phyloP scores from a whole-genome alignment of 441 rosid genomes.

The Erodium texanum region DNA sequence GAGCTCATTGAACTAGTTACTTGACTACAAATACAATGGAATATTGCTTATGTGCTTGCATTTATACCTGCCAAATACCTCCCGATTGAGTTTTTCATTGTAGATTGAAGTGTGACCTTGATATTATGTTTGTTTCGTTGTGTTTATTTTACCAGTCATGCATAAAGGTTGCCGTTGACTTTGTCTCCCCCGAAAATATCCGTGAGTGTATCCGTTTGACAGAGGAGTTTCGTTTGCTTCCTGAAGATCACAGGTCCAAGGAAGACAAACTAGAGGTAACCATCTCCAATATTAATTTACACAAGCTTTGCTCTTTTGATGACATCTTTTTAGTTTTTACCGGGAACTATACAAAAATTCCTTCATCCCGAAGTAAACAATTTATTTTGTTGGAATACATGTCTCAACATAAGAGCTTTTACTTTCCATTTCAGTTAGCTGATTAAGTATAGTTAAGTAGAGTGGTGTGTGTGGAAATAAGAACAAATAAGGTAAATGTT shows the following conservation, averaged over 20 bases:
- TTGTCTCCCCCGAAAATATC: conserved; percentile 84
- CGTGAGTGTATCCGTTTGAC: conserved; percentile 64
- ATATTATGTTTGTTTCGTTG: conserved; percentile 3
- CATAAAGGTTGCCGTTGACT: conserved; percentile 84
- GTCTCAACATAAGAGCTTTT: too few species aligned
- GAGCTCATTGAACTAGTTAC: neutral
- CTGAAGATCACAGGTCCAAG: conserved; percentile 58
- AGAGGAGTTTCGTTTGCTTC: conserved; percentile 75
- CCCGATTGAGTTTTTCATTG: neutral
- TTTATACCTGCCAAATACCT: neutral
- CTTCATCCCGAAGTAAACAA: too few species aligned
- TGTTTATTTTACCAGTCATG: conserved; percentile 45
- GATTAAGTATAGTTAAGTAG: too few species aligned
- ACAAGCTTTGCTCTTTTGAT: neutral
- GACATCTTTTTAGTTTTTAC: too few species aligned
- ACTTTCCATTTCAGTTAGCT: too few species aligned
- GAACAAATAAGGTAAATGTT: too few species aligned
- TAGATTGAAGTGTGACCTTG: neutral
- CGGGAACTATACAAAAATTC: too few species aligned
- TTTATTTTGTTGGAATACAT: too few species aligned
- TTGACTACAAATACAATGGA: neutral
- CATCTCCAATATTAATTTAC: neutral
- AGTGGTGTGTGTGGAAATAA: too few species aligned
- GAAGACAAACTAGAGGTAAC: conserved; percentile 92
- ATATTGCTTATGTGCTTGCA: neutral